A percentile compares a stretch with the other conserved stretches of the same genome.
Conservation (phyloP, 192 early-diverging fungal genomes). For the Coemansia sp. region DNA sequence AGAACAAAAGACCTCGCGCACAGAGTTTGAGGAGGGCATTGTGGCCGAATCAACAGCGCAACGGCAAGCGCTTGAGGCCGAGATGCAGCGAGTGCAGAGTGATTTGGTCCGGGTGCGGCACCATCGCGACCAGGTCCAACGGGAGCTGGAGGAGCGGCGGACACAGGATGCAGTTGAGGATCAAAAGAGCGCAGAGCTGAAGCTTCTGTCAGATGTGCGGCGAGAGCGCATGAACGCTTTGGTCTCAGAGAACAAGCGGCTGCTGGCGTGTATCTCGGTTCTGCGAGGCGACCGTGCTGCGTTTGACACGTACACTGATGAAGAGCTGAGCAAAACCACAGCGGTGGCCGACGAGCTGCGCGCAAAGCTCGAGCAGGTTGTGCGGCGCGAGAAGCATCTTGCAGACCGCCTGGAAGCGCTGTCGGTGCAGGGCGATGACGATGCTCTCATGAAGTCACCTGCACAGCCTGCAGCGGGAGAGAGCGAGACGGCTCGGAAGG, state of each 20-base stretch:
- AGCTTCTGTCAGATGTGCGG: constrained; percentile 49
- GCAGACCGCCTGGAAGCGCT: constrained; percentile 48
- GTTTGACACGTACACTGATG: constrained; percentile 55
- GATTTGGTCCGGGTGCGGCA: constrained; percentile 56
- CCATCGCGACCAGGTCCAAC: constrained; percentile 56
- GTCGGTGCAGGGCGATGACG: constrained; percentile 29
- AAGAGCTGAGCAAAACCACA: constrained; percentile 52
- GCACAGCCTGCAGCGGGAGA: constrained; percentile 24
- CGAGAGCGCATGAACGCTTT: constrained; percentile 61
- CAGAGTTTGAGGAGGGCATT: constrained; percentile 43
- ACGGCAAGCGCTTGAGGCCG: constrained; percentile 51
- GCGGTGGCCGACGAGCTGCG: constrained; percentile 52
- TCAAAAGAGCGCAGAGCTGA: constrained; percentile 51
- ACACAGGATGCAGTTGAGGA: constrained; percentile 45
- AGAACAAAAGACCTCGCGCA: constrained; percentile 35
- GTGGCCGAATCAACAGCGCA: constrained; percentile 40
- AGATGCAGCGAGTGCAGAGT: constrained; percentile 54
- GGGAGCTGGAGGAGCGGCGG: constrained; percentile 45
- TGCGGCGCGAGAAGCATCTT: constrained; percentile 52
- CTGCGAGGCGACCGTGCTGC: constrained; percentile 52
- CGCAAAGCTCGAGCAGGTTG: constrained; percentile 48
- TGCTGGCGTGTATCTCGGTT: constrained; percentile 52
- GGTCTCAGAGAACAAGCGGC: constrained; percentile 58
- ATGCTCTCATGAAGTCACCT: constrained; percentile 14
- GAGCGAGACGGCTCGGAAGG: constrained; percentile 21